A percentile compares a stretch with the other conserved stretches of the same genome.
These are phyloP conservation scores for Iberis pinnata DNA, from an alignment of 345 rosid species.

Conservation along the genomic window DNA sequence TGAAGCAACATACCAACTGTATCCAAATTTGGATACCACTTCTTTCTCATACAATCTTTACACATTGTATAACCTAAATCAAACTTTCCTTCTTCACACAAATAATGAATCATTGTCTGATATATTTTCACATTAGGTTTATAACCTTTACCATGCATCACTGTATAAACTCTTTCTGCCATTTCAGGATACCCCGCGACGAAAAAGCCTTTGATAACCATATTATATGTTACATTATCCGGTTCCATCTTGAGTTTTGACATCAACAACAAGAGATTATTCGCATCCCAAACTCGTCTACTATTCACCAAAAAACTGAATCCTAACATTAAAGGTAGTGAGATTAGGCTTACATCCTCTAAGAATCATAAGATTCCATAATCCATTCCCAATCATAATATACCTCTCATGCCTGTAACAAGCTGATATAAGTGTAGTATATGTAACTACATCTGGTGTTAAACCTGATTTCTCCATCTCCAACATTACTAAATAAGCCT, in stretches of 20 bases:
- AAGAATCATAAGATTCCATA: slow-evolving; percentile 76
- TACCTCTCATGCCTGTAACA: slow-evolving; percentile 45
- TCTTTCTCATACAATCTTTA: slow-evolving; percentile 59
- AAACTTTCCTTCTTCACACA: slow-evolving; percentile 32
- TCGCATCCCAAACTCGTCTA: slow-evolving; percentile 62
- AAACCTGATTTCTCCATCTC: slow-evolving; percentile 41
- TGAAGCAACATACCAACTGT: slow-evolving; percentile 49
- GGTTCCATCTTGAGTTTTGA: slow-evolving; percentile 45
- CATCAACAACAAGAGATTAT: slow-evolving; percentile 38
- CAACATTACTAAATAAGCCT: slow-evolving; percentile 46
- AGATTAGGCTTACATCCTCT: slow-evolving; percentile 69
- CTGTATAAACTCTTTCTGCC: slow-evolving; percentile 52
- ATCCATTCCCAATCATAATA: slow-evolving; percentile 59
- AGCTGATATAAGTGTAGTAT: slow-evolving; percentile 64
- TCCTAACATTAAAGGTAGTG: slow-evolving; percentile 67
- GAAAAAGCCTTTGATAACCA: slow-evolving; percentile 79
- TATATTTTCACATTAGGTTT: slow-evolving; percentile 46
- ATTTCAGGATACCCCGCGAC: slow-evolving; percentile 58
- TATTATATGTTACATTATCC: slow-evolving; percentile 61
- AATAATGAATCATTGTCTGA: slow-evolving; percentile 77
- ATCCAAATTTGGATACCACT: slow-evolving; percentile 53
- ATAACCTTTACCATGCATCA: slow-evolving; percentile 29
- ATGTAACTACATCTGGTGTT: slow-evolving; percentile 51
- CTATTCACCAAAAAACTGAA: slow-evolving; percentile 45
- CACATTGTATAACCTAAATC: slow-evolving; percentile 60